Conservation (phyloP, 768 basidiomycete genomes). For the Pulveroboletus ravenelii region DNA sequence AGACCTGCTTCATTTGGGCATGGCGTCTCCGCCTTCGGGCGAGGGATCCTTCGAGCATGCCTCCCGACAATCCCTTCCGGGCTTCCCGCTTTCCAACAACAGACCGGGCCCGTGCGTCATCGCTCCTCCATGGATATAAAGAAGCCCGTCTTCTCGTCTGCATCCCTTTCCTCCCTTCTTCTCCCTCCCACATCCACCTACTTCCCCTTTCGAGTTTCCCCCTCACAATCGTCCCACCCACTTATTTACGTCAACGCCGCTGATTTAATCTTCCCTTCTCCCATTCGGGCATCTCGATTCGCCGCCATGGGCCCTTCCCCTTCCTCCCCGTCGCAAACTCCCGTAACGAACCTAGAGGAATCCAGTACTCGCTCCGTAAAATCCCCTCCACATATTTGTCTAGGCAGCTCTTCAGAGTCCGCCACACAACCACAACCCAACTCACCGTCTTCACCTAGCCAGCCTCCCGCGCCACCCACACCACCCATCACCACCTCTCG, state of each 20-base stretch:
- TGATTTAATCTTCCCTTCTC: slow-evolving; percentile 10
- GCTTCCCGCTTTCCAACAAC: slow-evolving; percentile 17
- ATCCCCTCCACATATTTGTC: slow-evolving; percentile 1
- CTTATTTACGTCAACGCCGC: slow-evolving; percentile 22
- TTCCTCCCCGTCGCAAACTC: slow-evolving; percentile 24
- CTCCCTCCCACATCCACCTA: slow-evolving; percentile 13
- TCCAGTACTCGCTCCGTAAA: too few species aligned
- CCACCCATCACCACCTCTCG: slow-evolving; percentile 7
- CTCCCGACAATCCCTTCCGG: slow-evolving; percentile 14
- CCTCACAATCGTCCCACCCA: slow-evolving; percentile 6
- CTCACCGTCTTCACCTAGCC: slow-evolving; percentile 12
- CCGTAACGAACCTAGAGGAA: slow-evolving; percentile 18
- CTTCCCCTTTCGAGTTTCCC: slow-evolving; percentile 14
- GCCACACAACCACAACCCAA: slow-evolving; percentile 3
- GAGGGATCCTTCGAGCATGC: slow-evolving; percentile 22
- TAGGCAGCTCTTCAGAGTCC: slow-evolving; percentile 4
- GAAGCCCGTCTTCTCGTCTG: slow-evolving; percentile 7
- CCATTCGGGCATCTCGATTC: slow-evolving; percentile 20
- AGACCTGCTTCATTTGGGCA: slow-evolving; percentile 24
- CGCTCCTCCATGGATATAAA: slow-evolving; percentile 23
- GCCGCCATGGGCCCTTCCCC: slow-evolving; percentile 23
- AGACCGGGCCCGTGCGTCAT: slow-evolving; percentile 29
- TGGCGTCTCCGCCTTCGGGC: slow-evolving; percentile 8
- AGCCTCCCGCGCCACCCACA: slow-evolving; percentile 20
- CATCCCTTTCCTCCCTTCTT: slow-evolving; percentile 9